A percentile compares a stretch with the other conserved stretches of the same genome.
Conservation (phyloP, 768 basidiomycete genomes). For the Calocybe cyanea region DNA sequence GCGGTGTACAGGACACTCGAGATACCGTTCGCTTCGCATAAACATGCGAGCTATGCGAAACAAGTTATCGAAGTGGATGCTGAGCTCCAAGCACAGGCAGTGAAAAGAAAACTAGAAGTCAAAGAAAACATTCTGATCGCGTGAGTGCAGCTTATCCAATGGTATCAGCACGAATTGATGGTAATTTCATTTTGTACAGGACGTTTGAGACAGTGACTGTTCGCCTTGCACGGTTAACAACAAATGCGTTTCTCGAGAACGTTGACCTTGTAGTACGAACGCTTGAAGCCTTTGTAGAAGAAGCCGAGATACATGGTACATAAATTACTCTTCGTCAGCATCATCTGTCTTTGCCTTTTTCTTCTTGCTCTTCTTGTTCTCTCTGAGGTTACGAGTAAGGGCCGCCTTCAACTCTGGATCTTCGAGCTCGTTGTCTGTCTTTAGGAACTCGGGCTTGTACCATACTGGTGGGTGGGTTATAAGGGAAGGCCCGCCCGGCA, state of each 20-base stretch:
- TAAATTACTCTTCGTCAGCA: constrained; percentile 35
- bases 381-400: constrained; percentile 75
- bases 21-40: constrained; percentile 70
- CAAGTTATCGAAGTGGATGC: constrained; percentile 83
- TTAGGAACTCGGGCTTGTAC: constrained; percentile 91
- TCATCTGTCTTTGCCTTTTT: constrained; percentile 61
- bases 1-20: constrained; percentile 50
- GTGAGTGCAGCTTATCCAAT: constrained; percentile 43
- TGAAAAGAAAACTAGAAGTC: constrained; percentile 66
- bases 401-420: constrained; percentile 83
- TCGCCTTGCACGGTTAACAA: constrained; percentile 76
- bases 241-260: constrained; percentile 88
- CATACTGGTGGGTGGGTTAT: constrained; percentile 87
- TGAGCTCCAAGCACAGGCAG: constrained; percentile 79
- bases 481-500: constrained; percentile 82
- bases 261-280: constrained; percentile 83
- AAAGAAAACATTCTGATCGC: constrained; percentile 69
- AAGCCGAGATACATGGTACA: constrained; percentile 35
- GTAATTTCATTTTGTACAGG: constrained; percentile 29
- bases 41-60: constrained; percentile 80
- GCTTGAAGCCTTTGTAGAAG: constrained; percentile 73
- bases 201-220: constrained; percentile 77
- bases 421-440: constrained; percentile 84
- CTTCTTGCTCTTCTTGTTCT: constrained; percentile 92
- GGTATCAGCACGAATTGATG: no score